phyloP scores from a whole-genome alignment of 805 yeast species.

The Starmerella riodocensis region DNA sequence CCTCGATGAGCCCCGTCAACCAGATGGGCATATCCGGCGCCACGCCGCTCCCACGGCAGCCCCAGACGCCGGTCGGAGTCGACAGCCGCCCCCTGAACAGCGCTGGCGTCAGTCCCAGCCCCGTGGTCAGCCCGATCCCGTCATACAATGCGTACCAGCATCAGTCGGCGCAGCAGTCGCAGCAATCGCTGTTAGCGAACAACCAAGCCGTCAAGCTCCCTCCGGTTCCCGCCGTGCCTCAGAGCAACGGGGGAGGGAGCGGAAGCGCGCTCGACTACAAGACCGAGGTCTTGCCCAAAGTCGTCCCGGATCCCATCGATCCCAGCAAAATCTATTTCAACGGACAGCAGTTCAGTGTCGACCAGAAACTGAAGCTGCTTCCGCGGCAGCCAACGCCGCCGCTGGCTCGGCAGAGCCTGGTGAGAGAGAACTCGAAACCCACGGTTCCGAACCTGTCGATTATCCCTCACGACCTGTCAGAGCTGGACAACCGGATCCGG shows the following conservation, averaged over 20 bases:
- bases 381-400: constrained; percentile 5
- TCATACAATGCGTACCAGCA: constrained; percentile 2
- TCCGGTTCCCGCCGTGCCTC: neutral
- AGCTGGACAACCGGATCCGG: constrained; percentile 8
- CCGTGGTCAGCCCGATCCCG: constrained; percentile 10
- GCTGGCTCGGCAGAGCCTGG: constrained; percentile 1
- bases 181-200: neutral
- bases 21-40: neutral
- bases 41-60: constrained; percentile 1
- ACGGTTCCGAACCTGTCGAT: constrained; percentile 3
- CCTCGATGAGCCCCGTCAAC: neutral
- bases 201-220: neutral
- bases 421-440: constrained; percentile 3
- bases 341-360: constrained; percentile 7
- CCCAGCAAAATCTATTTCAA: constrained; percentile 6
- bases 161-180: neutral
- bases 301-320: constrained; percentile 9
- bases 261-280: neutral
- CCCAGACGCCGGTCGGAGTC: neutral
- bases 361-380: constrained; percentile 3
- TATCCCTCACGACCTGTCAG: neutral
- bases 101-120: constrained; percentile 1
- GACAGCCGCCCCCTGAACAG: neutral
- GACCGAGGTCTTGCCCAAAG: constrained; percentile 10
- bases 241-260: neutral